Evolutionary conservation across 2,329 filamentous ascomycete species (phyloP), one percentile per base, ranked within the genome.

Genomic region (Colletotrichum euphorbiae): DNA sequence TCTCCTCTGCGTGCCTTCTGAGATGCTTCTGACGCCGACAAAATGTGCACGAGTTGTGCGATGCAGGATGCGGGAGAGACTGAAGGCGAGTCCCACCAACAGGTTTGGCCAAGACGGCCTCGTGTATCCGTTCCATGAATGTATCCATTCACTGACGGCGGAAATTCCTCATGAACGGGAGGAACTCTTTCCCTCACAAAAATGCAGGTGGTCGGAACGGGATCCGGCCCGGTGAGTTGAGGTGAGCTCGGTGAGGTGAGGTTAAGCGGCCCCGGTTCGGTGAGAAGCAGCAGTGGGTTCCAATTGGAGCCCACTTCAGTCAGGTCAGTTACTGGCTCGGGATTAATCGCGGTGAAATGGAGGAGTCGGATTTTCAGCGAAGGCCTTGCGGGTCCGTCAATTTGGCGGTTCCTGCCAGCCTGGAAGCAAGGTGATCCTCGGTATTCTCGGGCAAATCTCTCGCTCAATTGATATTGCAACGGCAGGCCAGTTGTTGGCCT

Each of bases 391-490:
- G 58, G 51, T 50, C 63, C 3, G 19, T 43, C 48, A 42, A 48
- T 62, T 52, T 62, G 19, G 11, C 13, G 43, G 28, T 38, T 45
- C 51, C 48, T n/a, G n/a, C n/a, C n/a, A n/a, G n/a, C n/a, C n/a
- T 40, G 45, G 17, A 38, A 40, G 43, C 64, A 40, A 63, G 64
- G 58, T 51, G 58, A 50, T 45, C 43, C 36, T 57, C 64, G 64
- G 58, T 57, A 40, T 38, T 62, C 51, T 67, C 51, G 64, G 64
- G 54, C 64, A 63, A 67, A 67, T 63, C 57, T 51, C 45, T 63
- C 51, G 64, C 64, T 51, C 42, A 56, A 48, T 46, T 24, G 24
- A 3, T 24, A 24, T 24, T 42, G 21, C 33, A 58, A n/a, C 31
- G 6, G 24, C 8, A 24, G n/a, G 17, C 11, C 17, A 19, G 13